Base-by-base conservation (phyloP, 208 protist species). In the Trypanosoma conorhini region DNA sequence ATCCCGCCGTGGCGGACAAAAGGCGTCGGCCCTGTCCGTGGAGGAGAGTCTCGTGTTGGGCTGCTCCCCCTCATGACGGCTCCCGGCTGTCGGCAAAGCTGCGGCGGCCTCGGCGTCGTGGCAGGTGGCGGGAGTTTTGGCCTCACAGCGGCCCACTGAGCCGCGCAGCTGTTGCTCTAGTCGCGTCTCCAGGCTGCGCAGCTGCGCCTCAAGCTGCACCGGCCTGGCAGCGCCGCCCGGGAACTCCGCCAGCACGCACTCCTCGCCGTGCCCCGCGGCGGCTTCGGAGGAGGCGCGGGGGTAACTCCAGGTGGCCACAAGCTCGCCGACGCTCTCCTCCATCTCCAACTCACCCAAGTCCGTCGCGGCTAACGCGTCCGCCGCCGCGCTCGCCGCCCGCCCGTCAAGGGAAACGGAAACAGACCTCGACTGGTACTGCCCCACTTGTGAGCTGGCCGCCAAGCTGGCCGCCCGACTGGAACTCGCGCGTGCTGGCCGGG, bases 151-250 rank as follows among this genome's bases (percentile, higher is more conserved):
- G 62, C 73, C 68, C 65, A 77, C 35, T 13, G 58, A 67, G 19
- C 22, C 33, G 24, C 59, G 60, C 38, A 74, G 21, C 56, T 89
- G 84, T 66, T 77, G 75, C 71, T 82, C 76, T 12, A 81, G 79
- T 8, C 84, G 74, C 21, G 70, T 69, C 48, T 85, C 83, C 51
- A 89, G 71, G 46, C 77, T 56, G 5, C 74, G 73, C 28, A 89
- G 70, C 61, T 85, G 77, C 65, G 81, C 76, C n/a, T 79, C 84
- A 40, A 83, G 64, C 72, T 79, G 52, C 62, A 63, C 1, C 51
- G 62, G 28, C 58, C 62, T 31, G 40, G 13, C 38, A 48, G 12
- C 9, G 35, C 26, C 42, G 13, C 33, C 28, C 24, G 10, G 19
- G n/a, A 21, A 0, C 21, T 66, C 46, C 12, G 7, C 22, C 1